Conservation (phyloP, 2,329 filamentous ascomycete genomes). For the Exophiala dermatitidis region DNA sequence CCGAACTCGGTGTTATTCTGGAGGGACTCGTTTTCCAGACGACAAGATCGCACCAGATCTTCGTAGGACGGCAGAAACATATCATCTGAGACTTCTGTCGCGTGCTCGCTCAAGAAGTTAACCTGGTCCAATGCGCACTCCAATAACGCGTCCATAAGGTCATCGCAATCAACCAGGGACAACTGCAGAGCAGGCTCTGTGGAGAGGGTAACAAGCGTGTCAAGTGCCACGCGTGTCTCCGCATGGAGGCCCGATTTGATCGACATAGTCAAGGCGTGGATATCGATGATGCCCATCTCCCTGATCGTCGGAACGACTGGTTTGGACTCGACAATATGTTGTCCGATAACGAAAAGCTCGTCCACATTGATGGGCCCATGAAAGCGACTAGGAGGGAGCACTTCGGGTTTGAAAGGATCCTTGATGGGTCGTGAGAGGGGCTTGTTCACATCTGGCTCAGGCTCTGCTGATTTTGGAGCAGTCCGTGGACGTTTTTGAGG, state of each 20-base stretch:
- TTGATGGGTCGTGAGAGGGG: constrained; percentile 36
- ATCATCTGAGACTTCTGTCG: constrained; percentile 77
- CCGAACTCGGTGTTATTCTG: constrained; percentile 69
- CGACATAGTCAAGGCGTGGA: constrained; percentile 81
- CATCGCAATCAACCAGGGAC: constrained; percentile 69
- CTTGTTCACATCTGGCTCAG: constrained; percentile 31
- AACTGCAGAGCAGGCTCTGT: constrained; percentile 57
- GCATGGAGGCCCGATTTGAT: constrained; percentile 82
- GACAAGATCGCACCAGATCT: constrained; percentile 73
- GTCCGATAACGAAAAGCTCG: constrained; percentile 56
- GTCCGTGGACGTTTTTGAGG: constrained; percentile 24
- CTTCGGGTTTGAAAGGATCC: constrained; percentile 42
- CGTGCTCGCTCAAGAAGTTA: constrained; percentile 74
- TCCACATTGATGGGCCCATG: constrained; percentile 68
- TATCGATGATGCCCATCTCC: constrained; percentile 82
- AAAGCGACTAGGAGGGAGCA: constrained; percentile 43
- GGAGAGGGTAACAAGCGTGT: constrained; percentile 69
- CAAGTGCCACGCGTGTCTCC: constrained; percentile 83
- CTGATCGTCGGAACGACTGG: constrained; percentile 66
- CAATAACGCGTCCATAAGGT: constrained; percentile 77
- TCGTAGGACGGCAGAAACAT: constrained; percentile 80
- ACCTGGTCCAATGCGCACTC: constrained; percentile 88
- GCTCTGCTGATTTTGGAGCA: constrained; percentile 29
- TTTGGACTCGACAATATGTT: constrained; percentile 59
- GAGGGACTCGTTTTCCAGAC: constrained; percentile 63